Conservation (phyloP, 108 stramenopile genomes). For the Cyclotella cryptica region DNA sequence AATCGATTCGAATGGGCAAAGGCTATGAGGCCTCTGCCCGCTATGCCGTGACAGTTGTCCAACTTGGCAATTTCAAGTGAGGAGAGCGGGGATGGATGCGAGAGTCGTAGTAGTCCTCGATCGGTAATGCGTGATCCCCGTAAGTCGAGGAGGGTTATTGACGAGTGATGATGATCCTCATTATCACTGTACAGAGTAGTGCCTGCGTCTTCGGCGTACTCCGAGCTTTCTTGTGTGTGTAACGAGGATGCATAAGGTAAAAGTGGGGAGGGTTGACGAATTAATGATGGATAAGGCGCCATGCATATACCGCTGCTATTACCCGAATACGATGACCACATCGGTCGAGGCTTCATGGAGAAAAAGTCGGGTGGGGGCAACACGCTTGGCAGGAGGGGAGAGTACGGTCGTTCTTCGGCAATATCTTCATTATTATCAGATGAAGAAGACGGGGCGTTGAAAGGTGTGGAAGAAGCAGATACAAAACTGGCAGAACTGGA, state of each 20-base stretch:
- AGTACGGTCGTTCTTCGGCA: not conserved
- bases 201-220: not conserved
- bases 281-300: not conserved
- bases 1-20: constrained; percentile 63
- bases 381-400: constrained; percentile 44
- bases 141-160: constrained; percentile 72
- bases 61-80: constrained; percentile 71
- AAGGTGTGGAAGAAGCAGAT: constrained; percentile 43
- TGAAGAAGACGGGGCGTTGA: not conserved
- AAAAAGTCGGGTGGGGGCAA: constrained; percentile 45
- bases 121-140: constrained; percentile 82
- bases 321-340: constrained; percentile 23
- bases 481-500: constrained; percentile 56
- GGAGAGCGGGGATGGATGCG: constrained; percentile 47
- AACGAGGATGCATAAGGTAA: constrained; percentile 5
- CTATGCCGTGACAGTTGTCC: constrained; percentile 79
- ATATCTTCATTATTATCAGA: constrained; percentile 13
- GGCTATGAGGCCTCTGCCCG: constrained; percentile 70
- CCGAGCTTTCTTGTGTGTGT: constrained; percentile 15
- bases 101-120: constrained; percentile 71
- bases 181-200: not conserved
- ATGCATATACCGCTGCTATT: not conserved
- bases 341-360: constrained; percentile 26
- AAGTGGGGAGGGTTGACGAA: constrained; percentile 13
- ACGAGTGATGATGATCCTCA: not conserved